Base-by-base conservation (phyloP, 345 rosid genomes). In the Eutrema japonicum region DNA sequence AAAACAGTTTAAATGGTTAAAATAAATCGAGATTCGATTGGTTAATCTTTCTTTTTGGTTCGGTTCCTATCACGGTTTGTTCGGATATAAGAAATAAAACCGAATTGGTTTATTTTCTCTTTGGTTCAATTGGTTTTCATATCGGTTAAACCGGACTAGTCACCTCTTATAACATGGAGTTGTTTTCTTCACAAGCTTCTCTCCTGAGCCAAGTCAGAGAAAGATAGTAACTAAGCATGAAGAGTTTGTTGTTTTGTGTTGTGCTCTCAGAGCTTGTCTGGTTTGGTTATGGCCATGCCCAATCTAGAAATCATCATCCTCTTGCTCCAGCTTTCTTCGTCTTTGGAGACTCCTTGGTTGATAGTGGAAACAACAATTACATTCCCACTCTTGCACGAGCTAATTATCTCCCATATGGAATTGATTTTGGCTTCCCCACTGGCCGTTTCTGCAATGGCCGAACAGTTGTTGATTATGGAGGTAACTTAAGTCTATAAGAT, bases 321-420 rank as follows among this genome's bases (percentile, higher is more conserved):
- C 80, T 70, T 45, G 70, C 79, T 54, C 84, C 82, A 6, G 83
- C 81, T 7, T 74, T 67, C 61, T 80, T 80, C 52, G 51, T 80
- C 33, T 80, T 83, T 59, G 86, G 82, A 7, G 83, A 80, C 32
- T 78, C 81, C 2, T 70, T 78, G 47, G 71, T 75, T 27, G 81
- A 80, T 26, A 42, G 68, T 78, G 86, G 84, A 42, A 83, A 78
- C 78, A 80, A 76, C 73, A 80, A 83, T 54, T 83, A 73, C 77
- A 58, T 80, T 27, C 74, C 66, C 2, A 72, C 82, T 2, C 64
- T 78, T 0, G 78, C 86, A 47, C 27, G 53, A 37, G 81, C 82
- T 50, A 78, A 83, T 55, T 80, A 73, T 70, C 58, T 61, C 16
- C 81, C 86, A 7, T 64, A 77, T 62, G 85, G 85, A n/a, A 82